phyloP scores from a whole-genome alignment of 345 rosid species.

The Lepidium sativum region DNA sequence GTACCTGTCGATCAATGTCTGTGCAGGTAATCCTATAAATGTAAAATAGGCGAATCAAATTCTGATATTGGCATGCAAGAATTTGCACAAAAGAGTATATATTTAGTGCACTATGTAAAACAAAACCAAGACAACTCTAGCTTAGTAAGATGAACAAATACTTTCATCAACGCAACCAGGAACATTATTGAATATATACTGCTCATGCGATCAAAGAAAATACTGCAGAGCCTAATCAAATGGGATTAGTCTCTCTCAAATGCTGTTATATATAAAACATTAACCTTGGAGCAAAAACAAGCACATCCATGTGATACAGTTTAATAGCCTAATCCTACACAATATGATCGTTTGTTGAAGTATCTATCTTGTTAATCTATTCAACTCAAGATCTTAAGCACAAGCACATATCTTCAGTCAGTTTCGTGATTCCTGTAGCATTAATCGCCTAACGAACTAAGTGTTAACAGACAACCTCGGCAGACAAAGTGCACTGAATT shows the following conservation, averaged over 20 bases:
- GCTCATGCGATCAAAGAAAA: background rate
- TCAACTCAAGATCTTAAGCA: background rate
- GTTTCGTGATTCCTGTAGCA: no score
- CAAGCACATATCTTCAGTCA: background rate
- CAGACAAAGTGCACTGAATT: background rate
- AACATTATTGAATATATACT: background rate
- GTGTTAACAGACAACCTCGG: background rate
- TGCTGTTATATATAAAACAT: background rate
- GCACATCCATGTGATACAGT: background rate
- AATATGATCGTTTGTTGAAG: background rate
- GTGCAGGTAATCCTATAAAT: slow-evolving; percentile 81
- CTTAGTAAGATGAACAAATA: background rate
- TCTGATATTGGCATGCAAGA: no score
- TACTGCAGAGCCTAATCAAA: background rate
- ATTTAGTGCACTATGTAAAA: background rate
- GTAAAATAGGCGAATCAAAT: background rate
- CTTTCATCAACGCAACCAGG: background rate
- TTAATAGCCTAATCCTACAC: background rate
- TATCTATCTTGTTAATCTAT: background rate
- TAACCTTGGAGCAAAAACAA: background rate
- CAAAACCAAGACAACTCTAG: background rate
- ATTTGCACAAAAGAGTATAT: background rate
- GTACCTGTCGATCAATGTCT: slow-evolving; percentile 72
- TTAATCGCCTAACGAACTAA: no score
- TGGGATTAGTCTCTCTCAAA: background rate